Conservation (phyloP, 2,329 filamentous ascomycete species). For the Mycosphaerella sp. region DNA sequence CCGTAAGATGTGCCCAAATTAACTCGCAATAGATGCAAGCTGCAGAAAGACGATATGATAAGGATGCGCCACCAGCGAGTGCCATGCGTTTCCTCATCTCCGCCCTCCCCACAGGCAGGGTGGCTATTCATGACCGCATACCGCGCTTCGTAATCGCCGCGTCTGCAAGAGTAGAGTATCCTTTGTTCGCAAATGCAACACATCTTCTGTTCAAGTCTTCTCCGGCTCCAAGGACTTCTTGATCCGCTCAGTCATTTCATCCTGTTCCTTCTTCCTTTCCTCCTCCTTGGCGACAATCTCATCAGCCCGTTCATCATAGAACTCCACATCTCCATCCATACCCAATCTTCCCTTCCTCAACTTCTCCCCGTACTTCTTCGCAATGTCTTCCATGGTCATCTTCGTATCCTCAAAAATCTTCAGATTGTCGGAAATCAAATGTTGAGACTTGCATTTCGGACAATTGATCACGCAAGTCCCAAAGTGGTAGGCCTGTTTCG, state of each 20-base stretch:
- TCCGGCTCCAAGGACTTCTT: neutral
- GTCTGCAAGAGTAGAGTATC: neutral
- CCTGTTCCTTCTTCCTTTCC: neutral
- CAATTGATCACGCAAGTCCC: conserved; percentile 87
- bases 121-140: too few species aligned
- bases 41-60: too few species aligned
- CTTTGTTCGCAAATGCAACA: neutral
- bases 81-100: too few species aligned
- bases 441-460: conserved; percentile 75
- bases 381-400: conserved; percentile 69
- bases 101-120: too few species aligned
- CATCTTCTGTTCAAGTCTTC: neutral
- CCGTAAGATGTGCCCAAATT: too few species aligned
- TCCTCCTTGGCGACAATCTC: conserved; percentile 9
- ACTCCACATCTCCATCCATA: conserved; percentile 80
- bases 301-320: conserved; percentile 66
- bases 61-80: too few species aligned
- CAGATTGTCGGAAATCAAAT: conserved; percentile 88
- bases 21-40: too few species aligned
- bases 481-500: conserved; percentile 90
- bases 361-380: conserved; percentile 66
- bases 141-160: too few species aligned
- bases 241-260: neutral
- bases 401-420: conserved; percentile 68
- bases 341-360: conserved; percentile 66